Evolutionary conservation across 2,329 filamentous ascomycete species (phyloP), one percentile per base, ranked within the genome.

Genomic region (Colletotrichum brevisporum): DNA sequence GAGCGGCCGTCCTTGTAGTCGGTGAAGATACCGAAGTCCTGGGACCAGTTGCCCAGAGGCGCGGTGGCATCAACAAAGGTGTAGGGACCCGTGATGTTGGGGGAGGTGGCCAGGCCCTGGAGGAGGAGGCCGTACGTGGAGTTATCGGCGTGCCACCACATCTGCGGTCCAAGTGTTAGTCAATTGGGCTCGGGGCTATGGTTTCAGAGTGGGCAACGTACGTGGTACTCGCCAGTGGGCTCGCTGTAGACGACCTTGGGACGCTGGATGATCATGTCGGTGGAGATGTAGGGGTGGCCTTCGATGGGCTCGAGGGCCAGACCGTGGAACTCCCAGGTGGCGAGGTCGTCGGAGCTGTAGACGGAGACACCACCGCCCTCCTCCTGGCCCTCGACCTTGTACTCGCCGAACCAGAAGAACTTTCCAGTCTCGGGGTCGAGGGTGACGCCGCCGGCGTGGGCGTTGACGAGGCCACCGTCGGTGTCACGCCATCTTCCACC

Each of bases 71-170:
- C 81, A 15, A 87, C 79, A 67, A 89, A 89, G 2, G 74, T 81
- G 74, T 89, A 89, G 0, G 87, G 87, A 0, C 87, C 87, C 0
- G 79, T 80, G 63, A 87, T 84, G 31, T 81, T 83, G 63, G 87
- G 83, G 0, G 87, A 82, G 1, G 83, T 83, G 3, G 88, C 88
- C 41, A 89, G 79, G 0, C 88, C 88, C 76, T 90, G 88, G 0
- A 89, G 81, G 0, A 89, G 81, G 71, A 84, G 81, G 9, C 86
- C 85, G 69, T 90, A 90, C 0, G 82, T 85, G 6, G 82, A 82
- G 69, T 90, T 88, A 69, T 89, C 88, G 36, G 88, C 88, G 69
- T 90, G 88, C 88, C 88, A 90, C 83, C 85, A 86, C 86, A 88
- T 87, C 75, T 87, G n/a, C 9, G 0, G 1, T 0, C 4, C 31